These are phyloP conservation scores for Curvularia verruculosa DNA, from an alignment of 2,329 filamentous ascomycete genomes.

Conservation along the genomic window DNA sequence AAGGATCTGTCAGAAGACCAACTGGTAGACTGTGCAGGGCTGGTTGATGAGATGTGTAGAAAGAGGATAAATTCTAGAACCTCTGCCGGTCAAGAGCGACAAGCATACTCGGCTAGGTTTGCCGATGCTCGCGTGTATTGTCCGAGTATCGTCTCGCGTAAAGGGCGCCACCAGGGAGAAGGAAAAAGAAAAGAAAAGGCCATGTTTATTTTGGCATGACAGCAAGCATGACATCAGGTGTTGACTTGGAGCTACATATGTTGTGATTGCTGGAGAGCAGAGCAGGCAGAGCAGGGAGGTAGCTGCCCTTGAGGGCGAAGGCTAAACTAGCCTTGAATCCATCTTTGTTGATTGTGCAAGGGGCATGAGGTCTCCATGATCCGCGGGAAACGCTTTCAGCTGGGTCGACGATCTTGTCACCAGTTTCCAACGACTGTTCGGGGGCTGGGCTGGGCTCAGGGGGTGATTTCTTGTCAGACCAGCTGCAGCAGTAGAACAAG, in stretches of 20 bases:
- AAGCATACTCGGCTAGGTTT: conserved; percentile 34
- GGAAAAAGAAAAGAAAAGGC: conserved; percentile 43
- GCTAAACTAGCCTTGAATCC: conserved; percentile 29
- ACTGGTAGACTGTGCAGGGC: neutral
- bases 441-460: conserved; percentile 20
- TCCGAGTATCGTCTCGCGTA: conserved; percentile 39
- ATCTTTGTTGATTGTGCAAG: conserved; percentile 32
- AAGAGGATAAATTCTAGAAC: neutral
- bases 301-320: conserved; percentile 33
- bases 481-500: conserved; percentile 18
- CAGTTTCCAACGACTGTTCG: neutral
- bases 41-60: neutral
- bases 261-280: neutral
- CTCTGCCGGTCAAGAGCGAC: conserved; percentile 27
- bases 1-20: neutral
- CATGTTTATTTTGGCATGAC: conserved; percentile 44
- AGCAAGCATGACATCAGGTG: conserved; percentile 33
- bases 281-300: conserved; percentile 35
- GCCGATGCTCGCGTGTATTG: conserved; percentile 29
- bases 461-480: conserved; percentile 24
- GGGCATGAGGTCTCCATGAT: conserved; percentile 29
- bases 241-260: neutral
- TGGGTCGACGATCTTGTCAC: conserved; percentile 1
- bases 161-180: conserved; percentile 38
- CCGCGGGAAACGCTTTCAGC: neutral